Percentiles rank a stretch among this genome's conserved stretches.
phyloP scores from a whole-genome alignment of 2,329 filamentous ascomycete genomes.

The Ophiocordyceps australis region DNA sequence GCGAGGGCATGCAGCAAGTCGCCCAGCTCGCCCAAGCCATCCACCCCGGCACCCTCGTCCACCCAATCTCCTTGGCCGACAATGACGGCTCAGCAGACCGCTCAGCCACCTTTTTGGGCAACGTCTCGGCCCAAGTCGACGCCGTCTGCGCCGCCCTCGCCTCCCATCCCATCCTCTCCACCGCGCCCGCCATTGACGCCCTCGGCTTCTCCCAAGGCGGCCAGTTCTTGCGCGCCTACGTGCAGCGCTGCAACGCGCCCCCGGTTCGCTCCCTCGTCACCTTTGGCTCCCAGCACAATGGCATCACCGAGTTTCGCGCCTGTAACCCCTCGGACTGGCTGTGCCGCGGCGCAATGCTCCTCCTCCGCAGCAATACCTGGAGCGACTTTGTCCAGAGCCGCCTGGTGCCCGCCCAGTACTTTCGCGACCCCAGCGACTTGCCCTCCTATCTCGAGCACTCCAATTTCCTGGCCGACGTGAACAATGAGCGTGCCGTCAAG shows the following conservation, averaged over 20 bases:
- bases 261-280: slow-evolving; percentile 67
- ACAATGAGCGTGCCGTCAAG: slow-evolving; percentile 71
- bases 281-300: slow-evolving; percentile 83
- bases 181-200: slow-evolving; percentile 71
- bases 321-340: slow-evolving; percentile 60
- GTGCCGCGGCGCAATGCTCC: slow-evolving; percentile 61
- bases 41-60: slow-evolving; percentile 71
- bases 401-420: slow-evolving; percentile 91
- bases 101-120: slow-evolving; percentile 77
- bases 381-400: slow-evolving; percentile 55
- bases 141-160: slow-evolving; percentile 64
- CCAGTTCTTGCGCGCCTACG: slow-evolving; percentile 81
- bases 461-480: slow-evolving; percentile 88
- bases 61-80: slow-evolving; percentile 56
- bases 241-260: slow-evolving; percentile 70
- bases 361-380: slow-evolving; percentile 72
- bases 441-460: slow-evolving; percentile 60
- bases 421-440: slow-evolving; percentile 46
- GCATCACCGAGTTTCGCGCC: slow-evolving; percentile 65
- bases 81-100: slow-evolving; percentile 52
- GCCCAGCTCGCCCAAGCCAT: slow-evolving; percentile 51
- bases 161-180: slow-evolving; percentile 59
- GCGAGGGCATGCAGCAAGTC: slow-evolving; percentile 55
- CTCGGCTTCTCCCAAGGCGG: slow-evolving; percentile 92
- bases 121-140: slow-evolving; percentile 62